A percentile compares a stretch with the other conserved stretches of the same genome.
phyloP scores from a whole-genome alignment of 139 green algal genomes.

The Chlamydomonas sp. region DNA sequence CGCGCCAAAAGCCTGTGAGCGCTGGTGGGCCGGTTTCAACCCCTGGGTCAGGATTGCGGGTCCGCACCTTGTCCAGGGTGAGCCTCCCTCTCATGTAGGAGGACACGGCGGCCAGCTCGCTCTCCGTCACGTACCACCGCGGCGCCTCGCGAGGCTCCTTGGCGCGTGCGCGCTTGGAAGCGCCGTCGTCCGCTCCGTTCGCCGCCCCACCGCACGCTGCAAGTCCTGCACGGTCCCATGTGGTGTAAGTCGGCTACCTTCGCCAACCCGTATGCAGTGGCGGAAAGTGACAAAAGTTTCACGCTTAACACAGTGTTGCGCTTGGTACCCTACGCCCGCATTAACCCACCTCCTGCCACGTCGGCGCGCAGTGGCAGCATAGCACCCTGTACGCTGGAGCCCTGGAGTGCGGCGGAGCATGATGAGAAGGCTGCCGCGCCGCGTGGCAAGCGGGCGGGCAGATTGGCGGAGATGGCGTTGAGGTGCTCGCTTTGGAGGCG shows the following conservation, averaged over 20 bases:
- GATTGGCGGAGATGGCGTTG: slow-evolving; percentile 55
- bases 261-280: too few species aligned
- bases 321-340: neutral
- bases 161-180: neutral
- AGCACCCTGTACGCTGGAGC: neutral
- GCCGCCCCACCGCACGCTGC: neutral
- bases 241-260: neutral
- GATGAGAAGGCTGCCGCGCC: neutral
- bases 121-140: slow-evolving; percentile 69
- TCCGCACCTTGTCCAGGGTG: slow-evolving; percentile 65
- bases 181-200: neutral
- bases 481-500: slow-evolving; percentile 57
- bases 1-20: neutral
- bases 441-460: slow-evolving; percentile 61
- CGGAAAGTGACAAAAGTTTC: neutral
- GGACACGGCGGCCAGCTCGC: slow-evolving; percentile 66
- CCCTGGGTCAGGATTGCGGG: neutral
- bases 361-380: neutral
- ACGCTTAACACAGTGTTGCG: neutral
- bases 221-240: too few species aligned
- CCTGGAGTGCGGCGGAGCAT: neutral
- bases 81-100: slow-evolving; percentile 78
- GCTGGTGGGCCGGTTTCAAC: too few species aligned
- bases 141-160: slow-evolving; percentile 16
- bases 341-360: neutral